Base-by-base conservation (phyloP, 352 stramenopile species). In the Lagenidium sp. region DNA sequence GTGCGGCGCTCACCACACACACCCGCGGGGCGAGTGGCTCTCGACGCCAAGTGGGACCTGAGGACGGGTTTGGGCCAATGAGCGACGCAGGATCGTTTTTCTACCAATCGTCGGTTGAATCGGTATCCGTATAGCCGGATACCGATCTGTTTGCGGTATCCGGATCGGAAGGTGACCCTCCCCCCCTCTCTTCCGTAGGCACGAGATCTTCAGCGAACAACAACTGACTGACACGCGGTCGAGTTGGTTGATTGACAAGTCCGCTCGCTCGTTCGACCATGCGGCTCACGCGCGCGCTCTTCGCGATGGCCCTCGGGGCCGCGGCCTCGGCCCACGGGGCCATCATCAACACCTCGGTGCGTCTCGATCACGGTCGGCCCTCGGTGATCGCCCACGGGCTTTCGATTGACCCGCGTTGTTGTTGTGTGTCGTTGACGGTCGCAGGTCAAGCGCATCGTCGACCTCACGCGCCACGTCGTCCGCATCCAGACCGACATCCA, bases 381-480 rank as follows among this genome's bases (percentile, higher is more conserved):
- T n/a, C n/a, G n/a, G n/a, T n/a, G n/a, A n/a, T n/a, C n/a, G n/a
- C n/a, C n/a, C n/a, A n/a, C n/a, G n/a, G n/a, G n/a, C n/a, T 26
- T 51, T 32, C 50, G 4, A 24, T 28, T 48, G 18, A 20, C 28
- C 41, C 1, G 22, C 18, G 29, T 12, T 32, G 34, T 32, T 11
- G 11, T 12, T 32, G 15, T n/a, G 5, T 42, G 15, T 43, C 31
- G 20, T 36, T 54, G 43, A 54, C 12, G n/a, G n/a, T n/a, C 44
- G 18, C 40, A 87, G 77, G 62, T 78, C 24, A 87, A 94, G 57
- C 81, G 81, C 48, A 68, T 66, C 34, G 53, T 90, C 22, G 78
- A 94, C 50, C 49, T 94, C 41, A 94, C 76, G 22, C 73, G 76
- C 53, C 81, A 91, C 59, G 73, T 94, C 35, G 81, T 90, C 59